A percentile compares a stretch with the other conserved stretches of the same genome.
These are phyloP conservation scores for Eryngium alpinum DNA, from an alignment of 140 eudicot species.

Conservation along the genomic window DNA sequence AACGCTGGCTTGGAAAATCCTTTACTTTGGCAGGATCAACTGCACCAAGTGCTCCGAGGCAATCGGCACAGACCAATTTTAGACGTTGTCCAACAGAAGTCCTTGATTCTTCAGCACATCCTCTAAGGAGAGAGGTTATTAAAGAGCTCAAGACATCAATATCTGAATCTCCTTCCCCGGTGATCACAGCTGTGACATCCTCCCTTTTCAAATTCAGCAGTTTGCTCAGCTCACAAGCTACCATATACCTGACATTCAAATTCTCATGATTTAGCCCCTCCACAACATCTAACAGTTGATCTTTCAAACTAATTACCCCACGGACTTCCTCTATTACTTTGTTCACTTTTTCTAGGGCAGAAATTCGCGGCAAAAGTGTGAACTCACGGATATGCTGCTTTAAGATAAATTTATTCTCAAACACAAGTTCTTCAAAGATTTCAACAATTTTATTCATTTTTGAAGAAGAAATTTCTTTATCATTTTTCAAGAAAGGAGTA, in stretches of 20 bases:
- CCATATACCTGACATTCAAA: constrained; percentile 96
- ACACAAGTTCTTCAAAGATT: constrained; percentile 80
- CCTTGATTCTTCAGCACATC: constrained; percentile 98
- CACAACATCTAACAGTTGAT: constrained; percentile 65
- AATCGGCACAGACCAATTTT: constrained; percentile 90
- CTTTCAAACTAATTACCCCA: constrained; percentile 66
- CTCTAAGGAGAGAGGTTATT: constrained; percentile 77
- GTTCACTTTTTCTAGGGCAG: constrained; percentile 70
- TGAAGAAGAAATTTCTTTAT: constrained; percentile 52
- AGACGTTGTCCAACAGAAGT: constrained; percentile 86
- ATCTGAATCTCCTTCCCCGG: constrained; percentile 61
- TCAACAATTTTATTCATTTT: constrained; percentile 68
- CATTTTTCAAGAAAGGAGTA: constrained; percentile 83
- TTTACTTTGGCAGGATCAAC: constrained; percentile 96
- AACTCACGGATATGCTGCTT: constrained; percentile 90
- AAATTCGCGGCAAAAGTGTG: constrained; percentile 78
- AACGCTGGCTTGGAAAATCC: constrained; percentile 66
- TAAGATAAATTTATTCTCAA: constrained; percentile 58
- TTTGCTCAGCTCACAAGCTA: constrained; percentile 83
- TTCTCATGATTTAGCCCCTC: constrained; percentile 92
- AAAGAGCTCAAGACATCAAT: constrained; percentile 79
- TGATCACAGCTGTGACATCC: constrained; percentile 64
- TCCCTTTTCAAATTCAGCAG: constrained; percentile 61
- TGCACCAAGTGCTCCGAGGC: constrained; percentile 92
- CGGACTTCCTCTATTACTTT: constrained; percentile 86